Evolutionary conservation across 2,329 filamentous ascomycete genomes (phyloP).

Genomic region (Colletotrichum gigasporum): DNA sequence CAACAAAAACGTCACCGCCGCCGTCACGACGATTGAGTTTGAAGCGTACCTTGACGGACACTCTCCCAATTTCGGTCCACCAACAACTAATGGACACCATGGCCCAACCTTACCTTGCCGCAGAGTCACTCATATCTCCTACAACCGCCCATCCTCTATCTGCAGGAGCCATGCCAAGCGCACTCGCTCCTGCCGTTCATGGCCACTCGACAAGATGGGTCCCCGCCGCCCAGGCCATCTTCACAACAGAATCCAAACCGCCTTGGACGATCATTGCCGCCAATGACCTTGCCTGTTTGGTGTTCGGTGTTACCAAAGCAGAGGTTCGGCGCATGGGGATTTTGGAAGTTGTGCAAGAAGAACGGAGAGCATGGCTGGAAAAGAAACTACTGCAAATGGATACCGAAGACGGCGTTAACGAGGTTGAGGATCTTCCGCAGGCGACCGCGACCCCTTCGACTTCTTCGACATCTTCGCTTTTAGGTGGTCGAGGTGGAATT

Average conservation of each 20-base stretch:
- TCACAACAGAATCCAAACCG: conserved; percentile 89
- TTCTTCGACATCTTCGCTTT: conserved; percentile 58
- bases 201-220: conserved; percentile 91
- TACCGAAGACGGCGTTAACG: conserved; percentile 47
- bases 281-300: conserved; percentile 93
- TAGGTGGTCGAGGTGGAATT: conserved; percentile 79
- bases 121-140: conserved; percentile 55
- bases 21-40: conserved; percentile 71
- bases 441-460: conserved; percentile 48
- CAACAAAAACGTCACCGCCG: conserved; percentile 62
- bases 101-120: conserved; percentile 78
- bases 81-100: conserved; percentile 86
- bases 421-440: conserved; percentile 46
- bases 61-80: conserved; percentile 77
- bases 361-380: conserved; percentile 89
- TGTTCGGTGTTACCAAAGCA: conserved; percentile 98
- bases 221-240: conserved; percentile 93
- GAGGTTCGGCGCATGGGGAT: conserved; percentile 96
- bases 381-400: conserved; percentile 78
- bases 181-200: conserved; percentile 73
- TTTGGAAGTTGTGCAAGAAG: conserved; percentile 90
- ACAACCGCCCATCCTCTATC: conserved; percentile 50
- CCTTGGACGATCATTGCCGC: conserved; percentile 97
- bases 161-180: conserved; percentile 53
- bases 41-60: conserved; percentile 90